Evolutionary conservation across 345 rosid genomes (phyloP).

Genomic region (Punica granatum): DNA sequence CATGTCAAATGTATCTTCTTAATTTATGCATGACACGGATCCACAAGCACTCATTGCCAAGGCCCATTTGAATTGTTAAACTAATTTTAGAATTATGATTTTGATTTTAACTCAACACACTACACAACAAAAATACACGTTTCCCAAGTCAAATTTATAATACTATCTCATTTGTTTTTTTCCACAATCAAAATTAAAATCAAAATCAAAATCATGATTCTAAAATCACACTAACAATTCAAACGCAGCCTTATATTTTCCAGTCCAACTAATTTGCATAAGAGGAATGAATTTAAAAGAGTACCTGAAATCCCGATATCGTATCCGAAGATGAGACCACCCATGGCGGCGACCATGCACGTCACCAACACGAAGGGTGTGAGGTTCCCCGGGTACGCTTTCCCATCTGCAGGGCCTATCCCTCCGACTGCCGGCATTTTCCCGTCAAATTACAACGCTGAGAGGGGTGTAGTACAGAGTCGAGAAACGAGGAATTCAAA

Average conservation of each 20-base stretch:
- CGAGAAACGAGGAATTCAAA: neutral
- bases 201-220: no score
- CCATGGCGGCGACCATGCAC: conserved; percentile 91
- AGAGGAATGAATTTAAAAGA: neutral
- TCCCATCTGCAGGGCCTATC: conserved; percentile 27
- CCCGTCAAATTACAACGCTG: neutral
- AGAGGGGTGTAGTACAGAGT: no score
- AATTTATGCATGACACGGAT: neutral
- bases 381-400: conserved; percentile 76
- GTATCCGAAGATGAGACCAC: conserved; percentile 92
- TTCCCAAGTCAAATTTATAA: no score
- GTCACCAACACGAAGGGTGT: conserved; percentile 67
- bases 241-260: no score
- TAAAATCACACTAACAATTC: no score
- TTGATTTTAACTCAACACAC: no score
- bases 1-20: conserved; percentile 1
- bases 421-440: conserved; percentile 51
- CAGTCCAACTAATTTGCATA: no score
- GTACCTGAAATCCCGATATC: conserved; percentile 92
- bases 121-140: no score
- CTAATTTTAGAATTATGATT: no score
- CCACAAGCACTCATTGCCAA: neutral
- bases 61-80: no score
- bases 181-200: no score
- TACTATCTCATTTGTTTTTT: no score